phyloP scores from a whole-genome alignment of 192 early-diverging fungal genomes.

The Bifiguratus adelaidae region DNA sequence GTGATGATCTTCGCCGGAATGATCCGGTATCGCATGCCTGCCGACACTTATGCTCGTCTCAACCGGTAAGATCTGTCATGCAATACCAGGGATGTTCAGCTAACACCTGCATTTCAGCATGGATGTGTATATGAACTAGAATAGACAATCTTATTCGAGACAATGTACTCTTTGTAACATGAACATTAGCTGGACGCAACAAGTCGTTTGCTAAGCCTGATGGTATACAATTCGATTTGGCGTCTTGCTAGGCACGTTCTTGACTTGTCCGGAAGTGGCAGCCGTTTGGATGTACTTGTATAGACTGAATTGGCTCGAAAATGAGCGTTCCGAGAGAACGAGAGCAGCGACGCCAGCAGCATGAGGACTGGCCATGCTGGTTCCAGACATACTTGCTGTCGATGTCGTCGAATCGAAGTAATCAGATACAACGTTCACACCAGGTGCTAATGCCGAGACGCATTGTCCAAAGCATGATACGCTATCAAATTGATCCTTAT shows the following conservation, averaged over 20 bases:
- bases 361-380: conserved; percentile 87
- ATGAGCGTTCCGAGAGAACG: conserved; percentile 15
- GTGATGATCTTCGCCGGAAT: conserved; percentile 76
- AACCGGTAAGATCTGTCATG: no score
- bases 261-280: conserved; percentile 42
- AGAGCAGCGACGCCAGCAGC: conserved; percentile 82
- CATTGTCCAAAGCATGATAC: conserved; percentile 88
- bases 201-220: no score
- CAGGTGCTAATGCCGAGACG: conserved; percentile 91
- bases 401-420: conserved; percentile 64
- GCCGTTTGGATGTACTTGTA: conserved; percentile 40
- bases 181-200: no score
- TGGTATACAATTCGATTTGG: no score
- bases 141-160: no score
- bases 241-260: no score
- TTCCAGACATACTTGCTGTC: conserved; percentile 88
- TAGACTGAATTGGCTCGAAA: conserved; percentile 32
- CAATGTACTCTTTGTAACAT: no score
- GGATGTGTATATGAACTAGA: no score
- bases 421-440: conserved; percentile 71
- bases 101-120: no score
- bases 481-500: conserved; percentile 59
- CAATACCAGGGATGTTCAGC: no score
- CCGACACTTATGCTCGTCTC: conserved; percentile 64
- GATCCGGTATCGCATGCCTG: conserved; percentile 78